phyloP scores from a whole-genome alignment of 2,329 filamentous ascomycete genomes.

The Cladosporium velox region DNA sequence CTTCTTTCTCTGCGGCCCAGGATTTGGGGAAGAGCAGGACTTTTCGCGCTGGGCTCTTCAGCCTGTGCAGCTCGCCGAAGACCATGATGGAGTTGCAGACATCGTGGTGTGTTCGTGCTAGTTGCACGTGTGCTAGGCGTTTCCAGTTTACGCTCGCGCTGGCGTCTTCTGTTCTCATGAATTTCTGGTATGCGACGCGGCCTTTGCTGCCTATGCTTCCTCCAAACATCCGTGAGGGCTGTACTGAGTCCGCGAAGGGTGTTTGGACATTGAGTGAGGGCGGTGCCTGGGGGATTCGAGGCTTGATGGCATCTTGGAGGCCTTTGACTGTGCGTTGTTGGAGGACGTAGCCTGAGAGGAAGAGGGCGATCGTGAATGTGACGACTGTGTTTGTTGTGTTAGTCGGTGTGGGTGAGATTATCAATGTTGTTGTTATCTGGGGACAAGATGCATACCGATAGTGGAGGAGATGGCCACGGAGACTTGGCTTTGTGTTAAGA shows the following conservation, averaged over 20 bases:
- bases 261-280: constrained; percentile 25
- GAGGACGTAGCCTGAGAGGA: constrained; percentile 82
- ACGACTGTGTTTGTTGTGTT: constrained; percentile 7
- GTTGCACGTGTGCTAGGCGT: constrained; percentile 50
- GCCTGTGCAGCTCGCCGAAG: constrained; percentile 47
- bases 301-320: constrained; percentile 71
- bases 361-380: constrained; percentile 63
- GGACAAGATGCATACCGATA: constrained; percentile 57
- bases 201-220: constrained; percentile 25
- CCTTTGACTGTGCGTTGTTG: constrained; percentile 83
- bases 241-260: constrained; percentile 23
- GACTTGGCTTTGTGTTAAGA: constrained; percentile 71
- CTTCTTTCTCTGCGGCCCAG: constrained; percentile 39
- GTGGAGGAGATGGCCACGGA: constrained; percentile 65
- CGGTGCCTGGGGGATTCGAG: constrained; percentile 48
- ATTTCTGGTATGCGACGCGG: constrained; percentile 33
- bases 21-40: constrained; percentile 49
- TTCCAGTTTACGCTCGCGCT: constrained; percentile 45
- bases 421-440: background rate
- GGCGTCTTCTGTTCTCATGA: constrained; percentile 27
- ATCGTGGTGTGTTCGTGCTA: constrained; percentile 47
- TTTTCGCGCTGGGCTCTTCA: constrained; percentile 48
- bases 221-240: constrained; percentile 34
- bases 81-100: constrained; percentile 55
- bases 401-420: background rate